Conservation (phyloP, 805 yeast species). For the Lipomyces sp. region DNA sequence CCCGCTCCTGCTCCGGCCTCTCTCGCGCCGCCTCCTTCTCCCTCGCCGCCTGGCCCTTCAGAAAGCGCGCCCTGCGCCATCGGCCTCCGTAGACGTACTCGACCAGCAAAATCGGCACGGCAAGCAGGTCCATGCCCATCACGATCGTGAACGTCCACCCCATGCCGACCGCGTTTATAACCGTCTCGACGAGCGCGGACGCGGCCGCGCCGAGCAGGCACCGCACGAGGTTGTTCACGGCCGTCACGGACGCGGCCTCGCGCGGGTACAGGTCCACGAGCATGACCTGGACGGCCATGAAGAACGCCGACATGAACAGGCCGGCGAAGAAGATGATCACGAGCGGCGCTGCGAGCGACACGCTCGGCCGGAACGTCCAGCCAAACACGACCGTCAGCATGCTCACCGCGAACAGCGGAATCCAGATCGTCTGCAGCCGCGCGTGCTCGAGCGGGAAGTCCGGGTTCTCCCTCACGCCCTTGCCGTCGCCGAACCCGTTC, state of each 20-base stretch:
- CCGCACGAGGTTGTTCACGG: constrained; percentile 67
- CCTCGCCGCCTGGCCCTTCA: constrained; percentile 1
- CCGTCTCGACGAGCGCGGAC: constrained; percentile 61
- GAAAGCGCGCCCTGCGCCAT: constrained; percentile 19
- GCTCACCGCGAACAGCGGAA: background rate
- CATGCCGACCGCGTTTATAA: constrained; percentile 57
- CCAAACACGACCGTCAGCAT: constrained; percentile 49
- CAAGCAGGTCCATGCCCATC: constrained; percentile 37
- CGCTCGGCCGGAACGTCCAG: constrained; percentile 59
- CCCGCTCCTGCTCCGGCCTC: background rate
- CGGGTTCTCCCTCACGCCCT: constrained; percentile 15
- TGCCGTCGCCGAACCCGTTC: constrained; percentile 15
- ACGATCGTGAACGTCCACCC: constrained; percentile 84
- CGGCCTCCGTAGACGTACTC: constrained; percentile 19
- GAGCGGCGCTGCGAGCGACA: constrained; percentile 50
- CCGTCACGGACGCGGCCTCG: constrained; percentile 70
- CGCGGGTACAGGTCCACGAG: constrained; percentile 71
- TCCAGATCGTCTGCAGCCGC: constrained; percentile 12
- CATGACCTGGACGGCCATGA: constrained; percentile 53
- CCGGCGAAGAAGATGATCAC: constrained; percentile 58
- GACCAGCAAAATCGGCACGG: constrained; percentile 12
- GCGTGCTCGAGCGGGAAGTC: constrained; percentile 27
- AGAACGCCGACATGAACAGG: constrained; percentile 50
- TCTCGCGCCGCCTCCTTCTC: background rate
- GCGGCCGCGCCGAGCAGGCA: constrained; percentile 70